Conservation (phyloP, 176 grass and related monocot genomes). For the Triticum urartu region DNA sequence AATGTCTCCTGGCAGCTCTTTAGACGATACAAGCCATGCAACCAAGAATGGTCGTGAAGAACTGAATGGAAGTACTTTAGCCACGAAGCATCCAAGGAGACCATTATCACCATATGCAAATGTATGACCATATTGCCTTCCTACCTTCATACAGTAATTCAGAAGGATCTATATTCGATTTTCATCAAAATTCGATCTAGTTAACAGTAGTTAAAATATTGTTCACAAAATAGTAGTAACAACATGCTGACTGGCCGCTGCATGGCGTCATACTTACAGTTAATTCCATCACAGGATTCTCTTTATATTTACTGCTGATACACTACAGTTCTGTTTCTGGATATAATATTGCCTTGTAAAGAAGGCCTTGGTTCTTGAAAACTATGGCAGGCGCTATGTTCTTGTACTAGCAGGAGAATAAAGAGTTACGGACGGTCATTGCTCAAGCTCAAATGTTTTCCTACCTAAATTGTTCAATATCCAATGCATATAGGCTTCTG, state of each 20-base stretch:
- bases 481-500: neutral
- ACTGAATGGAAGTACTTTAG: conserved; percentile 21
- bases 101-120: conserved; percentile 64
- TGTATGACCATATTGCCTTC: conserved; percentile 38
- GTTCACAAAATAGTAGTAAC: neutral
- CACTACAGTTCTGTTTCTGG: neutral
- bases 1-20: conserved; percentile 27
- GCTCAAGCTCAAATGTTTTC: neutral
- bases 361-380: neutral
- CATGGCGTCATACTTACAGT: neutral
- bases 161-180: neutral
- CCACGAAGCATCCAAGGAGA: conserved; percentile 22
- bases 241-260: neutral
- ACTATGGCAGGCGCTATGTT: neutral
- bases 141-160: neutral
- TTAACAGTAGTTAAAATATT: neutral
- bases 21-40: neutral
- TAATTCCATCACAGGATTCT: neutral
- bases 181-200: neutral
- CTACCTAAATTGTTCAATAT: neutral
- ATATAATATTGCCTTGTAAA: neutral
- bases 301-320: neutral
- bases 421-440: neutral
- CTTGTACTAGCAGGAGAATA: neutral
- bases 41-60: conserved; percentile 32